Base-by-base conservation (phyloP, 2,329 filamentous ascomycete species). In the Dactylellina haptotyla region DNA sequence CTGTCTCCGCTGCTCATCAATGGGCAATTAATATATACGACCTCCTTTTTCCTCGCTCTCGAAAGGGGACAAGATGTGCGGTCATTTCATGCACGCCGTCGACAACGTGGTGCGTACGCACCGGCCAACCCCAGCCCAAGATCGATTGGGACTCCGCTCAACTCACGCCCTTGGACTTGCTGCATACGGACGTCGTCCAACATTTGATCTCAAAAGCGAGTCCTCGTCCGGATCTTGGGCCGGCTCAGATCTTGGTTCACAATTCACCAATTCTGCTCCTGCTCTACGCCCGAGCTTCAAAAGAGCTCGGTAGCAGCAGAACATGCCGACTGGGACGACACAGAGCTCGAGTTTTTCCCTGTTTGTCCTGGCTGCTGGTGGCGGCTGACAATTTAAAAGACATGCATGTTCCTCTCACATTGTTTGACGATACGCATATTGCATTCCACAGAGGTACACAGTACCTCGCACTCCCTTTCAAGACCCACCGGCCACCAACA, bases 121-220 rank as follows among this genome's bases (percentile, higher is more conserved):
- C 54, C 37, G 54, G n/a, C n/a, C n/a, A n/a, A n/a, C n/a, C n/a
- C n/a, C n/a, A n/a, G 9, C 56, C 56, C 39, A 58, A 30, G 56
- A 46, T 59, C 37, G 25, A 59, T 59, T 59, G 1, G 54, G 37
- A 12, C n/a, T n/a, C n/a, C n/a, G n/a, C n/a, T n/a, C n/a, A n/a
- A n/a, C 16, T 16, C 18, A 10, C 50, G 18, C 26, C 18, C 14
- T 71, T 72, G 67, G 67, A 72, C 67, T 61, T 72, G 18, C 67
- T 72, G n/a, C 59, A 64, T 72, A 48, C 28, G 65, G 65, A 56
- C 50, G 16, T n/a, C 18, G 4, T 14, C 43, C 43, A 46, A 45
- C 32, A 34, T 34, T 14, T 14, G 6, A 34, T 34, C 14, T 34
- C 32, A 34, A 6, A 34, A 14, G 6, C 32, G 6, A 34, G 14